Base-by-base conservation (phyloP, 768 basidiomycete species). In the Boletus rubropictus region DNA sequence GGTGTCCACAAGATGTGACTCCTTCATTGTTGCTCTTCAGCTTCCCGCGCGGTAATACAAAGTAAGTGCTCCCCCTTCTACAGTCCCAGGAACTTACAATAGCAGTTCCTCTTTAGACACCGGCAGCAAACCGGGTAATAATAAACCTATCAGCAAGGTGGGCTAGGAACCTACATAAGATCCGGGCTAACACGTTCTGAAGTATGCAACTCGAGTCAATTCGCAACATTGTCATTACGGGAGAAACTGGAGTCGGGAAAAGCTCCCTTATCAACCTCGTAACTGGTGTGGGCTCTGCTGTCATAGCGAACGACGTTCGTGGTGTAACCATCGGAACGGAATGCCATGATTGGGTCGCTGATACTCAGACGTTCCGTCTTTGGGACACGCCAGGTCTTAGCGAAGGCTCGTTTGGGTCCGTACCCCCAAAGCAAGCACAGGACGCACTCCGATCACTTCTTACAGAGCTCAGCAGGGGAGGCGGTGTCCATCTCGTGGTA, bases 331-430 rank as follows among this genome's bases (percentile, higher is more conserved):
- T 49, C 34, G 54, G 52, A 17, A 56, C 48, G 12, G 54, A 52
- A 36, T 50, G 46, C 40, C 51, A 62, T 31, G 52, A 55, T 18
- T 53, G 53, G 49, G 47, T 25, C 38, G 39, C 39, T 17, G 47
- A 48, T 31, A 34, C 33, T 7, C 56, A 58, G 35, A 54, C 49
- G 15, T 68, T 54, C 48, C 51, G 55, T 29, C 51, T 68, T 32
- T 67, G 53, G 60, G 66, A 68, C 39, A 68, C 66, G 1, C 62
- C 57, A 1, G 67, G 66, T 22, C 57, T 67, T n/a, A 55, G 56
- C 39, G 64, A 65, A 44, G 58, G 55, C 33, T 55, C 60, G 7
- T 59, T 49, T 6, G 60, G 60, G 31, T 55, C 48, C 4, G 51
- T 62, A 5, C 41, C 55, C 21, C 53, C 60, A 22, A 61, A 54